phyloP scores from a whole-genome alignment of 768 basidiomycete genomes.

The Pulveroboletus sp. region DNA sequence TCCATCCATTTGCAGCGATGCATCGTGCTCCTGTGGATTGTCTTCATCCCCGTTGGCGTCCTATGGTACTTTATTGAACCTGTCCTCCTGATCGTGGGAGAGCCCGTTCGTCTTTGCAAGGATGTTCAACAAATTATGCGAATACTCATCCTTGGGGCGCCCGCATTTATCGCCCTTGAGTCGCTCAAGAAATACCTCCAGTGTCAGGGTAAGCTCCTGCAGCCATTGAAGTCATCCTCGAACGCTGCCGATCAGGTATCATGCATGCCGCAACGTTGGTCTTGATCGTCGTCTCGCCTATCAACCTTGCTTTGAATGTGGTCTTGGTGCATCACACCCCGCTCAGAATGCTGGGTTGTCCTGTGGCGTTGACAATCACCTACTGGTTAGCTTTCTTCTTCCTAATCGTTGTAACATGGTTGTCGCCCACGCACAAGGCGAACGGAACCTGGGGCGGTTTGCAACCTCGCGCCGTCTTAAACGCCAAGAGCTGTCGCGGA shows the following conservation, averaged over 20 bases:
- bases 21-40: conserved; percentile 55
- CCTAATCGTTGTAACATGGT: conserved; percentile 45
- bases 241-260: too few relatives aligned
- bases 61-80: conserved; percentile 66
- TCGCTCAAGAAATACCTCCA: conserved; percentile 77
- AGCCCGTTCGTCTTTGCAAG: conserved; percentile 50
- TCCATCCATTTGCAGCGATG: conserved; percentile 72
- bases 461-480: conserved; percentile 42
- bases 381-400: conserved; percentile 66
- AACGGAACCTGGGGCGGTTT: conserved; percentile 67
- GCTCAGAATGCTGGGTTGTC: conserved; percentile 62
- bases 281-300: conserved; percentile 57
- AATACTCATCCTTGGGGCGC: conserved; percentile 58
- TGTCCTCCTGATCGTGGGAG: conserved; percentile 58
- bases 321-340: conserved; percentile 59
- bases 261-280: conserved; percentile 69
- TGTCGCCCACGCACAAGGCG: conserved; percentile 48
- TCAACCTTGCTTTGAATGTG: conserved; percentile 61
- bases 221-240: background rate
- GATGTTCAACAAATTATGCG: conserved; percentile 67
- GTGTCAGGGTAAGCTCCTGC: conserved; percentile 55
- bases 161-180: conserved; percentile 73
- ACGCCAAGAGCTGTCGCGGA: conserved; percentile 44
- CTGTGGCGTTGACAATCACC: conserved; percentile 61
- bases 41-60: conserved; percentile 59